These are phyloP conservation scores for Mallotus japonicus DNA, from an alignment of 441 rosid genomes.

Conservation along the genomic window DNA sequence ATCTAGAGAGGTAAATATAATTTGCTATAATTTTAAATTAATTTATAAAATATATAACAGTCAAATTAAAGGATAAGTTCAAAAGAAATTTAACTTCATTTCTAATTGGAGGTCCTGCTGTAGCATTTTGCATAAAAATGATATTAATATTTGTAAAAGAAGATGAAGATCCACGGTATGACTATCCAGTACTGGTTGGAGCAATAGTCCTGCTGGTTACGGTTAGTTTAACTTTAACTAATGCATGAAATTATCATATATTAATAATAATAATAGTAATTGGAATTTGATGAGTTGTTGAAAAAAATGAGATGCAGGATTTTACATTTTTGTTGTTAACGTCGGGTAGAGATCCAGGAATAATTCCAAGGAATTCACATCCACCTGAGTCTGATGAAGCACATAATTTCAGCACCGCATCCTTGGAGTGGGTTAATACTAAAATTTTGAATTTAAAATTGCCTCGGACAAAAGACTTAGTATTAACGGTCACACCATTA, in stretches of 20 bases:
- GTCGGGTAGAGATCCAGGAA: slow-evolving; percentile 85
- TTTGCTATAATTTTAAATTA: no score
- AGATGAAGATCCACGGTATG: slow-evolving; percentile 19
- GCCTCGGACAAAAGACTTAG: slow-evolving; percentile 64
- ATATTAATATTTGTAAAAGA: slow-evolving; percentile 25
- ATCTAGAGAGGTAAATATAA: no score
- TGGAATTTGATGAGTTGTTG: no score
- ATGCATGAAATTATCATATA: no score
- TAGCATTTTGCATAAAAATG: slow-evolving; percentile 66
- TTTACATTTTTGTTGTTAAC: slow-evolving; percentile 68
- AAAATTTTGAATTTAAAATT: slow-evolving; percentile 44
- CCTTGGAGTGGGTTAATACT: slow-evolving; percentile 66
- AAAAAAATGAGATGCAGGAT: no score
- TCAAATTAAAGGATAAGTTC: no score
- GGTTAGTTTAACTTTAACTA: no score
- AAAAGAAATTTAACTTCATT: slow-evolving; percentile 56
- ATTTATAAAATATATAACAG: no score
- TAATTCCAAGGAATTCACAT: slow-evolving; percentile 62
- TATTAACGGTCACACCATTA: slow-evolving; percentile 57
- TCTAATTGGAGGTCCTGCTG: slow-evolving; percentile 72
- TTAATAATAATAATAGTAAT: no score
- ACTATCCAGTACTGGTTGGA: slow-evolving; percentile 45
- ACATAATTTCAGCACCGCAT: slow-evolving; percentile 32
- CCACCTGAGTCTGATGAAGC: slow-evolving; percentile 56
- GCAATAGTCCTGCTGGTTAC: slow-evolving; percentile 58